Conservation (phyloP, 176 grass and related monocot genomes). For the Poa pratensis region DNA sequence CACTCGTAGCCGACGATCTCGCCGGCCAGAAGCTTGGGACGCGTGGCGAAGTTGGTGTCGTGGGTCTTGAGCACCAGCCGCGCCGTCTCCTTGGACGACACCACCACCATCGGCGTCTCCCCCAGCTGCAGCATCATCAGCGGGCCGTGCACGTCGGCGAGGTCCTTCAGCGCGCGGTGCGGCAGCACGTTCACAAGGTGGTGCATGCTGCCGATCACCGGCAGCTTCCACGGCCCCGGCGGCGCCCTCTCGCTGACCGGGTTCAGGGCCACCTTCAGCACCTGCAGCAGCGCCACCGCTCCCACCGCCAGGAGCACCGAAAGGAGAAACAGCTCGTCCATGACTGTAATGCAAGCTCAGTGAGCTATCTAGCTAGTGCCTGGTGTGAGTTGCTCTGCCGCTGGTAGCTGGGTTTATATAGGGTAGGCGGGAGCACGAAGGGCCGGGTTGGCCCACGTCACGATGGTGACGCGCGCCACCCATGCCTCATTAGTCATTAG, state of each 20-base stretch:
- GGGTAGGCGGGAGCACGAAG: neutral
- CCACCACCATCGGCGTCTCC: slow-evolving; percentile 44
- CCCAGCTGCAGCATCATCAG: slow-evolving; percentile 56
- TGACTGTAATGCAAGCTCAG: neutral
- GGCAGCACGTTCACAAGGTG: slow-evolving; percentile 54
- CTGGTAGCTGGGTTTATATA: neutral
- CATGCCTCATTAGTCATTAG: neutral
- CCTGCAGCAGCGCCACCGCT: slow-evolving; percentile 42
- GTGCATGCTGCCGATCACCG: slow-evolving; percentile 64
- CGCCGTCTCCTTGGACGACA: slow-evolving; percentile 49
- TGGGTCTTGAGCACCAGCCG: slow-evolving; percentile 56
- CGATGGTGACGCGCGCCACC: neutral
- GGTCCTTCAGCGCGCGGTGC: slow-evolving; percentile 36
- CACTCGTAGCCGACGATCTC: slow-evolving; percentile 53
- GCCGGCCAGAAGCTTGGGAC: slow-evolving; percentile 54
- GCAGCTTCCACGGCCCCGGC: slow-evolving; percentile 57
- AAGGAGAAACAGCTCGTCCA: slow-evolving; percentile 41
- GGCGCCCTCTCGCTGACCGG: slow-evolving; percentile 16
- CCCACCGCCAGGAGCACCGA: slow-evolving; percentile 24
- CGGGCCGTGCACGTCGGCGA: slow-evolving; percentile 42
- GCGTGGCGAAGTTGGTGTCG: slow-evolving; percentile 61
- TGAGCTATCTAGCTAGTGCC: neutral
- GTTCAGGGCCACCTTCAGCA: slow-evolving; percentile 22
- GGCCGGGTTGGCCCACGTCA: neutral
- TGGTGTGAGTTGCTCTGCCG: neutral